Percentiles rank a stretch among this genome's conserved stretches.
Conservation (phyloP, 2,329 filamentous ascomycete genomes). For the Trichophyton schoenleinii region DNA sequence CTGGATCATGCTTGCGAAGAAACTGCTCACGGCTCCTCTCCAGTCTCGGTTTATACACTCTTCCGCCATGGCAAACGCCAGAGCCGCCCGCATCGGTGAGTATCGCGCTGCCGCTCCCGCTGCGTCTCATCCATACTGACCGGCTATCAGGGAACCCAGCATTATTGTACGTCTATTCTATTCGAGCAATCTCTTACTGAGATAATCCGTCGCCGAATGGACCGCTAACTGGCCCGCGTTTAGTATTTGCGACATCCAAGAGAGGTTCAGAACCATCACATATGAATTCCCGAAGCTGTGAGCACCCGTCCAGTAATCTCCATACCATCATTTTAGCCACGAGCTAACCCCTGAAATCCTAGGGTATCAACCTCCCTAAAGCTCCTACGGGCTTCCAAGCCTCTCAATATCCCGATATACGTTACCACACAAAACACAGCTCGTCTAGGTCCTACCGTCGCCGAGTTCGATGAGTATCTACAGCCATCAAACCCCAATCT, state of each 20-base stretch:
- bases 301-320: not conserved
- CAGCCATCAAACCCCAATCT: constrained; percentile 38
- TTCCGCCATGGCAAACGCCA: not conserved
- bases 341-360: not conserved
- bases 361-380: constrained; percentile 57
- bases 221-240: not conserved
- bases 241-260: constrained; percentile 89
- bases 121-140: not conserved
- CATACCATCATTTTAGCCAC: not conserved
- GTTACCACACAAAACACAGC: constrained; percentile 73
- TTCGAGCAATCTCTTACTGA: not conserved
- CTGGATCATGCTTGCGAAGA: not conserved
- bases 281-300: constrained; percentile 75
- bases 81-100: not conserved
- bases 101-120: not conserved
- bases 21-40: not conserved
- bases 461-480: constrained; percentile 51
- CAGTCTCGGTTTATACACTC: not conserved
- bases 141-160: constrained; percentile 31
- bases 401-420: constrained; percentile 57
- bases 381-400: constrained; percentile 47
- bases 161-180: constrained; percentile 29
- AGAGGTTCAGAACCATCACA: constrained; percentile 76
- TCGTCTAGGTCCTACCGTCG: constrained; percentile 67
- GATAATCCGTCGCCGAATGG: not conserved